Conservation (phyloP, 2,329 filamentous ascomycete species). For the Diaporthe eres region DNA sequence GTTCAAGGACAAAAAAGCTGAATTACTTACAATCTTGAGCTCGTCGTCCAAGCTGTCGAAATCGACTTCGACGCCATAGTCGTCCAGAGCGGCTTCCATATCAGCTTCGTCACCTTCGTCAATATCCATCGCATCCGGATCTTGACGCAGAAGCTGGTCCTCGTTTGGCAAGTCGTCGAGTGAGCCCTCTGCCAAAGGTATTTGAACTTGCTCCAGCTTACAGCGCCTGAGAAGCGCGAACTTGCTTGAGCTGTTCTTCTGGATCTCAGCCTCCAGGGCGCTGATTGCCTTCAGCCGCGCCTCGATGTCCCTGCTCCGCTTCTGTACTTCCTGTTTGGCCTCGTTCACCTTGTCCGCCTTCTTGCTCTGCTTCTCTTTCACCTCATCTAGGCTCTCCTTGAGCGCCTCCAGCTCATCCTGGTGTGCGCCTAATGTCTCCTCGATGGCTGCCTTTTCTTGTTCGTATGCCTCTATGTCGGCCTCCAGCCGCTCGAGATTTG, state of each 20-base stretch:
- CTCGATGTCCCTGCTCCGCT: constrained; percentile 87
- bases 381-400: constrained; percentile 77
- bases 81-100: constrained; percentile 78
- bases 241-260: constrained; percentile 86
- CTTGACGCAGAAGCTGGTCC: constrained; percentile 81
- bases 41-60: constrained; percentile 88
- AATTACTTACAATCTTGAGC: constrained; percentile 76
- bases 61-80: constrained; percentile 92
- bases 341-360: constrained; percentile 83
- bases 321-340: constrained; percentile 84
- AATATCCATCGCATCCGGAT: constrained; percentile 93
- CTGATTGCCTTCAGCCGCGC: constrained; percentile 79
- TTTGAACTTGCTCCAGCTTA: constrained; percentile 91
- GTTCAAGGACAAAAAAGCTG: not conserved
- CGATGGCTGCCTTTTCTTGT: constrained; percentile 80
- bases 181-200: constrained; percentile 83
- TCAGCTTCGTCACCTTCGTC: constrained; percentile 79
- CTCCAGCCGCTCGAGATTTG: constrained; percentile 75
- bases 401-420: constrained; percentile 84
- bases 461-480: constrained; percentile 79
- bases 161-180: constrained; percentile 91
- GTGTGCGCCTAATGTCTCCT: constrained; percentile 79
- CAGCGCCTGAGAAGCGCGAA: constrained; percentile 89
- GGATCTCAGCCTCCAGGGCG: constrained; percentile 85
- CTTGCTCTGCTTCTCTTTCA: constrained; percentile 76